Conservation (phyloP, 108 stramenopile genomes). For the Poteriospumella lacustris region DNA sequence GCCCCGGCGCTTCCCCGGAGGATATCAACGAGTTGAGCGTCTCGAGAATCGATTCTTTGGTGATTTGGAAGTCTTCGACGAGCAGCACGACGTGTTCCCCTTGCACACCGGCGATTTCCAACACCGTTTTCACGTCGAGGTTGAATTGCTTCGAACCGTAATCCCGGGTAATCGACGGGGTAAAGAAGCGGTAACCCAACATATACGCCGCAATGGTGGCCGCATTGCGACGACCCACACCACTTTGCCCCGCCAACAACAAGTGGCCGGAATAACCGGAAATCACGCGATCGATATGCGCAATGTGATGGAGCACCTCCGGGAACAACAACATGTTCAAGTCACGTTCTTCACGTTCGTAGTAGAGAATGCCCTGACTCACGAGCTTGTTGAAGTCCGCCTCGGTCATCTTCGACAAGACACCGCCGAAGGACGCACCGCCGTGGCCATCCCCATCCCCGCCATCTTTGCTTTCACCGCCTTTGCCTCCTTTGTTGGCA, state of each 20-base stretch:
- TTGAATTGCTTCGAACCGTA: constrained; percentile 43
- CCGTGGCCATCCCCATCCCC: background rate
- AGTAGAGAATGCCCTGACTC: constrained; percentile 49
- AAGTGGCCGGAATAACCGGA: background rate
- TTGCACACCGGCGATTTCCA: constrained; percentile 51
- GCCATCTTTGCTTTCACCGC: constrained; percentile 20
- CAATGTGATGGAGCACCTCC: constrained; percentile 31
- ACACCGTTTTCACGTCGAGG: constrained; percentile 52
- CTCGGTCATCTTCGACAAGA: constrained; percentile 27
- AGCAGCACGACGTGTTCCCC: constrained; percentile 42
- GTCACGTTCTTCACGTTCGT: constrained; percentile 58
- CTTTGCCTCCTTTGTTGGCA: background rate
- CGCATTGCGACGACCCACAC: constrained; percentile 53
- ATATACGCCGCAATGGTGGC: constrained; percentile 52
- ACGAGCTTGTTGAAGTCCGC: constrained; percentile 45
- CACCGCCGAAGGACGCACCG: background rate
- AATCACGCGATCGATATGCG: constrained; percentile 4
- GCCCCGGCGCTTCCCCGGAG: constrained; percentile 57
- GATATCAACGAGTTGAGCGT: constrained; percentile 54
- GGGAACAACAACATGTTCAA: constrained; percentile 50
- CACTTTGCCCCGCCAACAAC: constrained; percentile 49
- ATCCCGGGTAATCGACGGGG: constrained; percentile 39
- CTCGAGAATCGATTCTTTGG: constrained; percentile 49
- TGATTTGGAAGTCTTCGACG: constrained; percentile 57
- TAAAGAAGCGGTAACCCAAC: constrained; percentile 41